Conservation (phyloP, 306 rosid genomes). For the Potentilla sterilis region DNA sequence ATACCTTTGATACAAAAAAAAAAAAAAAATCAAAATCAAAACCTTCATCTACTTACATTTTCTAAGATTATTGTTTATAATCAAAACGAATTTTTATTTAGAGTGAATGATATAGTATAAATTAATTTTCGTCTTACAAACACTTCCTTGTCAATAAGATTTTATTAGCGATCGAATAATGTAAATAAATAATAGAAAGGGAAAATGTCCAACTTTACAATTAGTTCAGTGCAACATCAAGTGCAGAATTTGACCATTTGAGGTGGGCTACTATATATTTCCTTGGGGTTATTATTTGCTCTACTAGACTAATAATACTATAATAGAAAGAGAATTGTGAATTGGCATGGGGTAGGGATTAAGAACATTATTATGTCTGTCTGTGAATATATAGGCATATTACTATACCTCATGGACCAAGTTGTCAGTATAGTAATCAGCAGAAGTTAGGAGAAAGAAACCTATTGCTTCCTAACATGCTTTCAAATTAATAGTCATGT, state of each 20-base stretch:
- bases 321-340: not conserved
- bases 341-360: not conserved
- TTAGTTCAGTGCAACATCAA: constrained; percentile 28
- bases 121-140: too few species aligned
- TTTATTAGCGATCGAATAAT: not conserved
- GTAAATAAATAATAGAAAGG: not conserved
- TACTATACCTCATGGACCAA: constrained; percentile 1
- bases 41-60: not conserved
- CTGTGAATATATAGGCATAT: constrained; percentile 7
- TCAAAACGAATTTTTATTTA: not conserved
- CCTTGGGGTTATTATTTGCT: not conserved
- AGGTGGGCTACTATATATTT: not conserved
- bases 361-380: constrained; percentile 3
- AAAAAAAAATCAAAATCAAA: not conserved
- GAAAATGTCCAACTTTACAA: not conserved
- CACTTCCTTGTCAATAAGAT: too few species aligned
- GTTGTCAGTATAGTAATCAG: constrained; percentile 2
- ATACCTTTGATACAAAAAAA: too few species aligned
- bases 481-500: not conserved
- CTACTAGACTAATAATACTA: not conserved
- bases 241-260: constrained; percentile 5
- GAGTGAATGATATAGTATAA: not conserved
- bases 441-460: not conserved
- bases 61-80: not conserved
- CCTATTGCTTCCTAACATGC: not conserved